A percentile compares a stretch with the other conserved stretches of the same genome.
phyloP scores from a whole-genome alignment of 306 rosid species.

The Casuarina glauca region DNA sequence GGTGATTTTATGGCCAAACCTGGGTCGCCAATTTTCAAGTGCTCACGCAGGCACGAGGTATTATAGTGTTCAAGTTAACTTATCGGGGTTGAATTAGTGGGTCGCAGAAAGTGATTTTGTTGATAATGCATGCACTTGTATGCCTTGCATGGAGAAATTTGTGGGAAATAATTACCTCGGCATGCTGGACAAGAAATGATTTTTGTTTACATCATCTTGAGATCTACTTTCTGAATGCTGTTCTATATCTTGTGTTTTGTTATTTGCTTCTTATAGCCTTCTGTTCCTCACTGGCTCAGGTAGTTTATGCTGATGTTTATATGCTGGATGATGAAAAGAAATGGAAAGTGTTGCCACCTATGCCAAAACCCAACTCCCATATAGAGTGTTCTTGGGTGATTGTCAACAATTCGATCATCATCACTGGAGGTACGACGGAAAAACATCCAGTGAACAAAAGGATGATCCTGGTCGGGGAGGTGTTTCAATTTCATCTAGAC shows the following conservation, averaged over 20 bases:
- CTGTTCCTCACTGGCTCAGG: slow-evolving; percentile 45
- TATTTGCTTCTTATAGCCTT: neutral
- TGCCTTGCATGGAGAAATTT: neutral
- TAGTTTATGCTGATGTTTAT: slow-evolving; percentile 75
- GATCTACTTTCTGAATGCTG: neutral
- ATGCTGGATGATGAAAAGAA: slow-evolving; percentile 82
- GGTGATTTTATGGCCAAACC: slow-evolving; percentile 99
- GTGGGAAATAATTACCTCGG: neutral
- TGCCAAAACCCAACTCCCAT: slow-evolving; percentile 90
- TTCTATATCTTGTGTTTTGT: neutral
- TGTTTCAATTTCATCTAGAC: slow-evolving; percentile 68
- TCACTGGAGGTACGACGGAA: slow-evolving; percentile 87
- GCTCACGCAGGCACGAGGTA: slow-evolving; percentile 93
- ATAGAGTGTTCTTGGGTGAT: slow-evolving; percentile 79
- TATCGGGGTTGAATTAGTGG: neutral
- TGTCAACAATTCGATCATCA: slow-evolving; percentile 71
- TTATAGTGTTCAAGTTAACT: slow-evolving; percentile 2
- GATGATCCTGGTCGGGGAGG: slow-evolving; percentile 87
- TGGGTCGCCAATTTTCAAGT: slow-evolving; percentile 88
- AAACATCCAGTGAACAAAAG: slow-evolving; percentile 78
- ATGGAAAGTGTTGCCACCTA: slow-evolving; percentile 72
- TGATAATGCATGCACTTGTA: neutral
- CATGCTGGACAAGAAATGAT: neutral
- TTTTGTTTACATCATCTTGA: neutral
- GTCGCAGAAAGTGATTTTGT: slow-evolving; percentile 5